A percentile compares a stretch with the other conserved stretches of the same genome.
Conservation (phyloP, 2,329 filamentous ascomycete genomes). For the Xylaria sp. region DNA sequence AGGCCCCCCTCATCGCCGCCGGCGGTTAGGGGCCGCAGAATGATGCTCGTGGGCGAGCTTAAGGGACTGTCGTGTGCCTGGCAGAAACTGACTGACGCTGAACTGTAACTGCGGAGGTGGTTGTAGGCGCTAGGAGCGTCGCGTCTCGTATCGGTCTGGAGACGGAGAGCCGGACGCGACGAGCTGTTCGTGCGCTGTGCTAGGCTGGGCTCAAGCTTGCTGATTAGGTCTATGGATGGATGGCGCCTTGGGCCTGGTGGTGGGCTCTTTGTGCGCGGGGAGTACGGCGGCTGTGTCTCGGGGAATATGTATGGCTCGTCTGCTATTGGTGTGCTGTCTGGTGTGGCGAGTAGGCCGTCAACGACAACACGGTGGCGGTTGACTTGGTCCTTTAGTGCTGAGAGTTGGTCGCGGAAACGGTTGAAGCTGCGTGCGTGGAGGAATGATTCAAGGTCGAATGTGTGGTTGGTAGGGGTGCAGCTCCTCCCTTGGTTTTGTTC, state of each 20-base stretch:
- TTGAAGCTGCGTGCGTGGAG: constrained; percentile 51
- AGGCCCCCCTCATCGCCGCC: constrained; percentile 40
- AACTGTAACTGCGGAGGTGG: background rate
- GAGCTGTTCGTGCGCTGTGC: background rate
- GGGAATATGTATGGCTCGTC: background rate
- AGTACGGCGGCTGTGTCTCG: background rate
- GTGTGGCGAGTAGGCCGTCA: constrained; percentile 42
- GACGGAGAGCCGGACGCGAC: constrained; percentile 10
- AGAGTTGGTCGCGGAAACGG: constrained; percentile 56
- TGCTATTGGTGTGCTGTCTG: constrained; percentile 29
- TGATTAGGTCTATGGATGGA: background rate
- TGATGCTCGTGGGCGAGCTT: background rate
- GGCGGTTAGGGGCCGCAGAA: constrained; percentile 18
- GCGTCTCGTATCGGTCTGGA: constrained; percentile 11
- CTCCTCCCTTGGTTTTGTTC: constrained; percentile 28
- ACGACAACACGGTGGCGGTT: constrained; percentile 54
- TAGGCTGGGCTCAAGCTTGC: background rate
- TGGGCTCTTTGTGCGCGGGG: background rate
- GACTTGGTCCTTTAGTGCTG: constrained; percentile 55
- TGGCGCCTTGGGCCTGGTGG: background rate
- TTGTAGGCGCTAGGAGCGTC: background rate
- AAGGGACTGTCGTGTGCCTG: background rate
- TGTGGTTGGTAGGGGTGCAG: constrained; percentile 26
- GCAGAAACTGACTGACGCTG: background rate
- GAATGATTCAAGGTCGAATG: constrained; percentile 45